Conservation (phyloP, 108 stramenopile species). For the Stephanodiscus triporus region DNA sequence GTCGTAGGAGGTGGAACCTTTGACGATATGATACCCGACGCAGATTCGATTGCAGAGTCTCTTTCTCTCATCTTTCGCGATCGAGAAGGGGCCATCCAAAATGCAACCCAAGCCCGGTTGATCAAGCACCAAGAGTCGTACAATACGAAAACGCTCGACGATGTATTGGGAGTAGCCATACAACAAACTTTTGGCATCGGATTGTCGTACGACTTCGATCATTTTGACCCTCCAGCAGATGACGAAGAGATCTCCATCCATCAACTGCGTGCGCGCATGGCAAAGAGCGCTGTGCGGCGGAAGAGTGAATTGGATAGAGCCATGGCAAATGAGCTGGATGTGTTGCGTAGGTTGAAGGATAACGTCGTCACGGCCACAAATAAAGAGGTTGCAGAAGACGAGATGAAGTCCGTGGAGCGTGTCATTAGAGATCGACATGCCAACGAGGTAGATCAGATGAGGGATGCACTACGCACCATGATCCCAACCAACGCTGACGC, state of each 20-base stretch:
- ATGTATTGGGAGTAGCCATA: conserved; percentile 84
- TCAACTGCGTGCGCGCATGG: conserved; percentile 74
- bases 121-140: conserved; percentile 50
- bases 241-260: conserved; percentile 57
- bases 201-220: conserved; percentile 75
- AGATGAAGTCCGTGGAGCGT: conserved; percentile 27
- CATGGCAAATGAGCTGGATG: conserved; percentile 45
- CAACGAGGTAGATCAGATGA: conserved; percentile 31
- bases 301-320: conserved; percentile 45
- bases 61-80: conserved; percentile 53
- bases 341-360: conserved; percentile 37
- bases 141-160: conserved; percentile 48
- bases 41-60: conserved; percentile 41
- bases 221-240: conserved; percentile 47
- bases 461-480: conserved; percentile 34
- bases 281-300: conserved; percentile 81
- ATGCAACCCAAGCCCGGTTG: conserved; percentile 36
- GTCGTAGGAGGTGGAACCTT: conserved; percentile 6
- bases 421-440: conserved; percentile 25
- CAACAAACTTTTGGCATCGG: conserved; percentile 80
- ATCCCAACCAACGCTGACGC: conserved; percentile 49
- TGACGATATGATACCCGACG: conserved; percentile 24
- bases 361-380: conserved; percentile 25
- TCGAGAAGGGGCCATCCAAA: conserved; percentile 38
- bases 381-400: conserved; percentile 27